Base-by-base conservation (phyloP, 2,329 filamentous ascomycete genomes). In the Verruconis gallopava region DNA sequence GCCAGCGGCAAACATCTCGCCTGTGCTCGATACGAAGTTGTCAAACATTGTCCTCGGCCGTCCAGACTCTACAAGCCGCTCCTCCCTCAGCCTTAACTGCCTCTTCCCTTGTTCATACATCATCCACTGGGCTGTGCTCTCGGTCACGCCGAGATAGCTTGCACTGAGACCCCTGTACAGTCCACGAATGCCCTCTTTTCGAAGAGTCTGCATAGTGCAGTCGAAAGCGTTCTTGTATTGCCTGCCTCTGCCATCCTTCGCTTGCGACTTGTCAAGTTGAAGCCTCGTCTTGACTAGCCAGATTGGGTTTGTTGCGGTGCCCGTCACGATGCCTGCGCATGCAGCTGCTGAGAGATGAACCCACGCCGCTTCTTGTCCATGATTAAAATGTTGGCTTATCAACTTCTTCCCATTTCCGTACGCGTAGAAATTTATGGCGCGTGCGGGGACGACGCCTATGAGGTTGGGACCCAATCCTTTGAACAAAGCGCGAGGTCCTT, bases 251-350 rank as follows among this genome's bases (percentile, higher is more conserved):
- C 58, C 62, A 46, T 65, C 64, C 51, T 75, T 73, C 13, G 80
- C 81, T 40, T 77, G 74, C 55, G 83, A 84, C 66, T 88, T 93
- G 66, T 96, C 88, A 22, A 96, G 73, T 63, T 96, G 88, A 51
- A 96, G 60, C 21, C 88, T 72, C 32, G 88, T 96, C 71, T 96
- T 96, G 56, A 96, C 77, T 48, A 96, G 73, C 88, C 88, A 96
- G 55, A 96, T 94, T 1, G 88, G 88, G 61, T 95, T 95, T 28
- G 88, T 96, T 17, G 81, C 84, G 1, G 89, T 95, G 37, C 84
- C 84, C 0, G 89, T 95, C 4, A 80, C 79, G 34, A 95, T 74
- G 2, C 88, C 88, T 1, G 88, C 86, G 13, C 73, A 69, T 1
- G 82, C 76, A 4, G 83, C 88, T 1, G 85, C 79, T 37, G 74